Evolutionary conservation across 2,329 filamentous ascomycete genomes (phyloP), one percentile per base, ranked within the genome.

Genomic region (Diaporthe vaccinii): DNA sequence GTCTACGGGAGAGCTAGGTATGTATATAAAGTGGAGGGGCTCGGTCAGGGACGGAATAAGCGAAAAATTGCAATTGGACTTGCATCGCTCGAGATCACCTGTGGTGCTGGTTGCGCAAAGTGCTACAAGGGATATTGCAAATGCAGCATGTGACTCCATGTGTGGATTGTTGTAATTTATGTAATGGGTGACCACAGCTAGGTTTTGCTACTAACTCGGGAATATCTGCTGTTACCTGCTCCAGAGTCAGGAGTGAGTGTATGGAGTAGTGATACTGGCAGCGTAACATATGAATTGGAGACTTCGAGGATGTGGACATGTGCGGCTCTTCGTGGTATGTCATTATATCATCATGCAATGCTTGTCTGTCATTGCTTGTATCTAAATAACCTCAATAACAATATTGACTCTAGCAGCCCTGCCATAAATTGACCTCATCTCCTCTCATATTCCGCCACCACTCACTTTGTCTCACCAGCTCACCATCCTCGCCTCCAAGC

Each of bases 401-500:
- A 14, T 1, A 34, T 31, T n/a, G 5, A 46, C 8, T n/a, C 41
- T 65, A 65, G 25, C 17, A 7, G 3, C n/a, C 25, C 25, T 15
- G 2, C 28, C 36, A 41, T 15, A 14, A 28, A 34, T 76, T 49
- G 9, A n/a, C 28, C 9, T 76, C 75, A 2, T 77, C 76, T 22
- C 75, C 75, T 28, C 76, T 58, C 8, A 75, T 69, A 9, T 25
- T 71, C 0, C 76, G 44, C 75, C 75, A 78, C 76, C 76, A 78
- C 31, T 75, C 74, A 34, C 75, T 76, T 51, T 78, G 76, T 34
- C 74, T 61, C 49, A 78, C 75, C 22, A 78, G 49, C 74, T 78
- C 76, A 5, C 75, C 76, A 3, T 78, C 76, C 39, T 78, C 76
- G 14, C 76, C 76, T 3, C 76, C 76, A 14, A 78, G 61, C 5